Evolutionary conservation across 768 basidiomycete genomes (phyloP), one percentile per base, ranked within the genome.

Genomic region (Boletus pseudo-olivaceus): DNA sequence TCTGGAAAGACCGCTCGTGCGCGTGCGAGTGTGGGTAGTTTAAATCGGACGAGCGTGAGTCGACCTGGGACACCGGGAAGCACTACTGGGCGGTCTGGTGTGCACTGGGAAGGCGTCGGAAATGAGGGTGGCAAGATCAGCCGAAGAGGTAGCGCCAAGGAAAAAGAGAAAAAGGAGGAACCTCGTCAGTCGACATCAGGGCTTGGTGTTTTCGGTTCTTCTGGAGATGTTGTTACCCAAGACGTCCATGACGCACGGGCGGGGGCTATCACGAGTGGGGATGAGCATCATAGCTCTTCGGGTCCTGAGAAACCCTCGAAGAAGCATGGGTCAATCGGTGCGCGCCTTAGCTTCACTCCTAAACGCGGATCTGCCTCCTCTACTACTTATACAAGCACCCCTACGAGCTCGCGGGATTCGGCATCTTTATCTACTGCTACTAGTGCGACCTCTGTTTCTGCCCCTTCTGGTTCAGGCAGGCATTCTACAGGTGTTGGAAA

Each of bases 281-380:
- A 87, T 62, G 85, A 84, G 55, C 76, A 82, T 53, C 57, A 70
- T 43, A 68, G 73, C 48, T 76, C 76, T 47, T 70, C 74, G 42
- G 62, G 75, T 17, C 65, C 71, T 27, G 88, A 90, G 45, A 89
- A 86, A 75, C 81, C 83, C 23, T 77, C 82, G 11, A 89, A 84
- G 77, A 90, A 88, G 69, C 65, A 79, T 41, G 71, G 75, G 49
- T 77, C 82, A 14, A 67, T 77, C 32, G 76, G 78, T 65, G 76
- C 82, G 43, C 82, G 90, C 51, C 78, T 85, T 51, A 90, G 87
- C 65, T 87, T 89, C 68, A 86, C 84, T n/a, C 81, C 87, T 33
- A 93, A 95, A 71, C 86, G 93, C 52, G 87, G 88, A 54, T 95
- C 93, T 23, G 85, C 90, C 10, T 94, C 93, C 7, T 96, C 93